Percentiles rank a stretch among this genome's conserved stretches.
Conservation (phyloP, 257 asterid genomes). For the Capsicum chinense region DNA sequence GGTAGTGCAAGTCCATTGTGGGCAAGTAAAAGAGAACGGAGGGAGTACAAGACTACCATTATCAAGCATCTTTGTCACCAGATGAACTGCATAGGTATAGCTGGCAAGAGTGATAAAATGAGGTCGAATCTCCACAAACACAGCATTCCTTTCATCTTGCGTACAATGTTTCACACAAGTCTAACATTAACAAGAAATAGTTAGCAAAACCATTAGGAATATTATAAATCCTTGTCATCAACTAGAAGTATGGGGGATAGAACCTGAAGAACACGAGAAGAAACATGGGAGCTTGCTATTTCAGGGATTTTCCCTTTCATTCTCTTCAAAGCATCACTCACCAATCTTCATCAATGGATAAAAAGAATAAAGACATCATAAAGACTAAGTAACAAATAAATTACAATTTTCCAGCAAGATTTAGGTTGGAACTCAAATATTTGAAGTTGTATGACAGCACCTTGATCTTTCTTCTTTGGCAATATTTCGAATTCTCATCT, state of each 20-base stretch:
- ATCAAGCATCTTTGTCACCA: slow-evolving; percentile 83
- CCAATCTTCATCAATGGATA: slow-evolving; percentile 49
- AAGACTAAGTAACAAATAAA: background rate
- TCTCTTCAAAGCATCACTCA: slow-evolving; percentile 78
- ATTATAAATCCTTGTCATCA: background rate
- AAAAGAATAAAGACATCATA: background rate
- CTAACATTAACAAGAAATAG: slow-evolving; percentile 44
- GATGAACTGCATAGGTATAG: slow-evolving; percentile 85
- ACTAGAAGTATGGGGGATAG: background rate
- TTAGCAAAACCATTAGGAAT: slow-evolving; percentile 23
- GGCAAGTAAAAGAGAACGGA: no score
- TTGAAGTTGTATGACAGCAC: slow-evolving; percentile 39
- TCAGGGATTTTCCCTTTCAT: slow-evolving; percentile 93
- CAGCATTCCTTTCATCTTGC: slow-evolving; percentile 74
- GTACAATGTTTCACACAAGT: slow-evolving; percentile 86
- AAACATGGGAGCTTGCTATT: slow-evolving; percentile 83
- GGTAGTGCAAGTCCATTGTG: no score
- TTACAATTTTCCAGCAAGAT: background rate
- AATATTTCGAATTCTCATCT: slow-evolving; percentile 82
- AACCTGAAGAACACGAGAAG: slow-evolving; percentile 98
- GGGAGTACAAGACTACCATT: slow-evolving; percentile 52
- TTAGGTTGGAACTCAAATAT: background rate
- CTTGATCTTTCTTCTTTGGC: slow-evolving; percentile 76
- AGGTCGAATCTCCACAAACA: slow-evolving; percentile 78
- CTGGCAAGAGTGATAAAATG: slow-evolving; percentile 66